These are phyloP conservation scores for Crithidia fasciculata DNA, from an alignment of 208 protist species.

Conservation along the genomic window DNA sequence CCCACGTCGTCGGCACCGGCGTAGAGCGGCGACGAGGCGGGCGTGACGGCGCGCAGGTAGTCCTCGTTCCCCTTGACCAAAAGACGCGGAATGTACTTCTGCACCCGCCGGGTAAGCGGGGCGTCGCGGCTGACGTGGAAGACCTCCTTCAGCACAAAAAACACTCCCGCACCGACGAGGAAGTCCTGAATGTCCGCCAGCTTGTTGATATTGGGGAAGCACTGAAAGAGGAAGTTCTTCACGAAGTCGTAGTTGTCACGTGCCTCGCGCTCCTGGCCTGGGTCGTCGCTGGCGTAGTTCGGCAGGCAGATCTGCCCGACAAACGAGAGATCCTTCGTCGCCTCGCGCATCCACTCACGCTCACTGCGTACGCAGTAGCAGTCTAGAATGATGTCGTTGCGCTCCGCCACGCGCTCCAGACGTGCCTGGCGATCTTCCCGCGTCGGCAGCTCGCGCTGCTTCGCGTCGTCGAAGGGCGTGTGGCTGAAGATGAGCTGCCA, in stretches of 20 bases:
- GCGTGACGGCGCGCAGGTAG: constrained; percentile 18
- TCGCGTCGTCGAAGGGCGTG: constrained; percentile 89
- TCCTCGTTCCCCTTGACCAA: constrained; percentile 7
- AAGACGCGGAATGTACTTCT: constrained; percentile 21
- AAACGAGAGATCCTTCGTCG: constrained; percentile 81
- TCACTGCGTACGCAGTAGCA: constrained; percentile 85
- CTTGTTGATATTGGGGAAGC: constrained; percentile 77
- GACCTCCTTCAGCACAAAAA: constrained; percentile 76
- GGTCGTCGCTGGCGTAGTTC: constrained; percentile 74
- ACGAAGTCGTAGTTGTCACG: constrained; percentile 88
- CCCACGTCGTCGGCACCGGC: constrained; percentile 10
- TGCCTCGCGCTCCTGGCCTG: constrained; percentile 74
- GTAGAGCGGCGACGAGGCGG: constrained; percentile 19
- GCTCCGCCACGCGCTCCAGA: constrained; percentile 80
- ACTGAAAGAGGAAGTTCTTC: constrained; percentile 90
- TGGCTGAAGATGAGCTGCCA: constrained; percentile 93
- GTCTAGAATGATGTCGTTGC: constrained; percentile 90
- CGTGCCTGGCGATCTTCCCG: constrained; percentile 67
- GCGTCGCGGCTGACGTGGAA: constrained; percentile 41
- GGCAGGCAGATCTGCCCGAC: constrained; percentile 84
- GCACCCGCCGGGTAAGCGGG: constrained; percentile 22
- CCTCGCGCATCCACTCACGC: constrained; percentile 87
- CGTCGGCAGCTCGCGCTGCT: constrained; percentile 79
- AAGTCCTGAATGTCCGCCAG: constrained; percentile 80
- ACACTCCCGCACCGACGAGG: constrained; percentile 77